phyloP scores from a whole-genome alignment of 257 asterid genomes.

The Salvia hispanica region DNA sequence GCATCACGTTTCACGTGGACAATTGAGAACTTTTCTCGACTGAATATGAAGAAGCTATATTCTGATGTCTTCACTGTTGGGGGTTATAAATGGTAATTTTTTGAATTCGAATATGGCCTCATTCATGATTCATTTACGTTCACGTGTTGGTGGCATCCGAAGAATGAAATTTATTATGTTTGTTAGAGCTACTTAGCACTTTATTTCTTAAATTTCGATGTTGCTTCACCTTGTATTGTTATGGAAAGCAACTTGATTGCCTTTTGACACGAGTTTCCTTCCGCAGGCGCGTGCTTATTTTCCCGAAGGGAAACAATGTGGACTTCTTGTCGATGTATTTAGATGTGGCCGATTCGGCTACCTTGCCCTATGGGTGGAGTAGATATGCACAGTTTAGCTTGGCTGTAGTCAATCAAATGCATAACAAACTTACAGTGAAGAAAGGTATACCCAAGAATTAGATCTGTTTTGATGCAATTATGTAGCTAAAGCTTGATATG shows the following conservation, averaged over 20 bases:
- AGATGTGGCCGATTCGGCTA: constrained; percentile 57
- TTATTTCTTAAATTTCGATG: constrained; percentile 10
- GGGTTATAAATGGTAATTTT: constrained; percentile 76
- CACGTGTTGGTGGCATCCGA: not conserved
- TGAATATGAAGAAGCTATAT: constrained; percentile 70
- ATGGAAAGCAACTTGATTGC: constrained; percentile 16
- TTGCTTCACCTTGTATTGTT: not conserved
- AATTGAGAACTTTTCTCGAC: constrained; percentile 73
- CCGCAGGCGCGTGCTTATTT: constrained; percentile 62
- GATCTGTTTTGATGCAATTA: constrained; percentile 24
- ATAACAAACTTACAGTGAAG: constrained; percentile 38
- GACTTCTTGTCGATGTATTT: constrained; percentile 61
- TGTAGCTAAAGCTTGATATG: constrained; percentile 25
- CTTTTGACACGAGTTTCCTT: constrained; percentile 31
- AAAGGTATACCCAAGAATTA: constrained; percentile 43
- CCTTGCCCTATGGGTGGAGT: constrained; percentile 63
- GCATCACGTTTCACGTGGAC: constrained; percentile 80
- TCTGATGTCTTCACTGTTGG: constrained; percentile 81
- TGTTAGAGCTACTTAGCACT: not conserved
- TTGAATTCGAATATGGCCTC: constrained; percentile 15
- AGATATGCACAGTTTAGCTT: constrained; percentile 59
- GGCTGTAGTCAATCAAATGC: constrained; percentile 56
- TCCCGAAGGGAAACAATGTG: constrained; percentile 59
- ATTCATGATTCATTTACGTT: not conserved
- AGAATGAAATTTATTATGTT: not conserved